Conservation (phyloP, 192 early-diverging fungal species). For the Coemansia sp. region DNA sequence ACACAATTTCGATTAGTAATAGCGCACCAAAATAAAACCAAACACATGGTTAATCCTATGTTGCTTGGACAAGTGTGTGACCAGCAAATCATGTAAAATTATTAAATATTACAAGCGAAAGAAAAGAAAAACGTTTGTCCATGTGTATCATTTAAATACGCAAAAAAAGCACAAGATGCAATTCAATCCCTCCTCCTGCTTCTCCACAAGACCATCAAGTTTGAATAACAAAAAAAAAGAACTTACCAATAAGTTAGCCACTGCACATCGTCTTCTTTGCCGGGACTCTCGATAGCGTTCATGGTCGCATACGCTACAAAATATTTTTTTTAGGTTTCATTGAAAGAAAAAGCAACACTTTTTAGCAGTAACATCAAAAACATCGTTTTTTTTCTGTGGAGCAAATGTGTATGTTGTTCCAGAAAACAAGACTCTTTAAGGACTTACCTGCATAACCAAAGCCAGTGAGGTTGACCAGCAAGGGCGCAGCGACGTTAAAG, state of each 20-base stretch:
- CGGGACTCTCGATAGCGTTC: constrained; percentile 83
- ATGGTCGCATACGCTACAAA: constrained; percentile 82
- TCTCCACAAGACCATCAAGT: background rate
- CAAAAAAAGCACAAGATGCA: background rate
- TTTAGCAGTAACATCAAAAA: background rate
- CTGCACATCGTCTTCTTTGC: constrained; percentile 79
- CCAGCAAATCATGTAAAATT: background rate
- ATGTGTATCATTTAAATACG: background rate
- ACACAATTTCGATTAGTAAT: too few species aligned
- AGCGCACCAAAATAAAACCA: background rate
- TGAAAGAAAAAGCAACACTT: background rate
- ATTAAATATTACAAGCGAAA: background rate
- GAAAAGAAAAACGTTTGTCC: constrained; percentile 3
- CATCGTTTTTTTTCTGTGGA: too few species aligned
- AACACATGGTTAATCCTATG: background rate
- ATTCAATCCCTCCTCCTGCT: background rate
- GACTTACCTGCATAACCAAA: constrained; percentile 81
- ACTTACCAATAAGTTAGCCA: constrained; percentile 88
- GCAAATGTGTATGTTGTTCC: too few species aligned
- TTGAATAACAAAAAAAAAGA: background rate
- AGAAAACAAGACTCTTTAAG: background rate
- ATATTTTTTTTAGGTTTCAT: constrained; percentile 3
- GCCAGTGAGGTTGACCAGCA: constrained; percentile 82
- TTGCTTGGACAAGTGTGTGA: background rate
- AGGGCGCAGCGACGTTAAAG: constrained; percentile 80